Conservation (phyloP, 345 rosid genomes). For the Boechera stricta region DNA sequence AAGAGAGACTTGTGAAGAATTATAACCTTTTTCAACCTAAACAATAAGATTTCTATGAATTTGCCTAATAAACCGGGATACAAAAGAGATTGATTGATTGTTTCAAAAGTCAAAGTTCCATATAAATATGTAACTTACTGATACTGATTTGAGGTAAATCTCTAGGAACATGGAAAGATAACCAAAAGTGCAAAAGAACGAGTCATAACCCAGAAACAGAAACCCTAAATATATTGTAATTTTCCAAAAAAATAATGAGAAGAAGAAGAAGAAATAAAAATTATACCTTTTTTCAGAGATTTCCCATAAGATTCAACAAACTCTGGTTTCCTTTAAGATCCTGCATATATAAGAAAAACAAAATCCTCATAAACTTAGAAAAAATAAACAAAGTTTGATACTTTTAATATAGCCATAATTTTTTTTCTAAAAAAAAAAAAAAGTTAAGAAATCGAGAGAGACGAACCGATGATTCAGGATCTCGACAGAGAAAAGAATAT, state of each 20-base stretch:
- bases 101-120: conserved; percentile 23
- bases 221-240: conserved; percentile 26
- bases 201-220: conserved; percentile 41
- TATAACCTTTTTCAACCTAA: not conserved
- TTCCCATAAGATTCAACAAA: conserved; percentile 6
- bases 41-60: not conserved
- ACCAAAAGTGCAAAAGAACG: conserved; percentile 34
- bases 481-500: conserved; percentile 35
- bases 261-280: conserved; percentile 6
- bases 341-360: conserved; percentile 33
- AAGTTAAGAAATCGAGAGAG: conserved; percentile 15
- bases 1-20: conserved; percentile 1
- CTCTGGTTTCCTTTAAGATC: conserved; percentile 36
- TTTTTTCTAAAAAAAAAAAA: not conserved
- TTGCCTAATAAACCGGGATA: not conserved
- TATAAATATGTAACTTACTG: conserved; percentile 8
- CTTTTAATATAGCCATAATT: not conserved
- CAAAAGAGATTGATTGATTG: conserved; percentile 11
- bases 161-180: conserved; percentile 37
- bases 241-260: conserved; percentile 15
- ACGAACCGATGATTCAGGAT: conserved; percentile 46
- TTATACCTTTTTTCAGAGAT: conserved; percentile 30
- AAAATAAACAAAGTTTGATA: not conserved
- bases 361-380: conserved; percentile 28
- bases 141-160: conserved; percentile 10